These are phyloP conservation scores for Eragrostis nindensis DNA, from an alignment of 176 grass and related monocot species.

Conservation along the genomic window DNA sequence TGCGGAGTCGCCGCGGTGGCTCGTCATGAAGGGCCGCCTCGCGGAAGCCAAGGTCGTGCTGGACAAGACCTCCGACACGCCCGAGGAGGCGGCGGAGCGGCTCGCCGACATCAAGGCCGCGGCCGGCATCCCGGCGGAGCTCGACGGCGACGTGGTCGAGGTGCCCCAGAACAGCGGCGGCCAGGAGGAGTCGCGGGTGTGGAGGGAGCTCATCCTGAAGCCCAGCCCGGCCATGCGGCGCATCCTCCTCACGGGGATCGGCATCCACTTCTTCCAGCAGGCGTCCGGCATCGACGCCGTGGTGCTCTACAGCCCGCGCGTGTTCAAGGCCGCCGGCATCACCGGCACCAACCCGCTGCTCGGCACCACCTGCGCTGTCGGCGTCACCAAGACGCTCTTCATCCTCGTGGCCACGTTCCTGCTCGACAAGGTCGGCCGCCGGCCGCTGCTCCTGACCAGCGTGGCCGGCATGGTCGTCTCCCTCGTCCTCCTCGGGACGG, in stretches of 20 bases:
- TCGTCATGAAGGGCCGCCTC: conserved; percentile 76
- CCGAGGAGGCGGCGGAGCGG: conserved; percentile 63
- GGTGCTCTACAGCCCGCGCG: conserved; percentile 79
- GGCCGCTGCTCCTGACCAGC: conserved; percentile 76
- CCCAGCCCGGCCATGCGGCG: conserved; percentile 58
- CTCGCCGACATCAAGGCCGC: conserved; percentile 71
- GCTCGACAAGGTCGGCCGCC: conserved; percentile 65
- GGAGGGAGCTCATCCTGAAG: conserved; percentile 69
- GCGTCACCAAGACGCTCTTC: conserved; percentile 77
- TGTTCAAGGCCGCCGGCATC: conserved; percentile 73
- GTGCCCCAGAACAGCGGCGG: conserved; percentile 33
- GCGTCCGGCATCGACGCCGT: conserved; percentile 82
- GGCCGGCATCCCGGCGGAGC: conserved; percentile 60
- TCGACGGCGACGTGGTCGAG: conserved; percentile 64
- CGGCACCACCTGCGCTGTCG: conserved; percentile 73
- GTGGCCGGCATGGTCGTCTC: conserved; percentile 58
- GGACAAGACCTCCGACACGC: conserved; percentile 60
- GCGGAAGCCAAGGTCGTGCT: conserved; percentile 68
- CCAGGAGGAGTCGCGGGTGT: conserved; percentile 51
- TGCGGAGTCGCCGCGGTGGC: conserved; percentile 88
- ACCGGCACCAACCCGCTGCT: conserved; percentile 40
- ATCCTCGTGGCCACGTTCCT: conserved; percentile 85
- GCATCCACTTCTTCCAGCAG: conserved; percentile 94
- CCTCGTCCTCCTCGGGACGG: conserved; percentile 54
- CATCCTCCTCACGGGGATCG: conserved; percentile 55